Percentiles rank a stretch among this genome's conserved stretches.
These are phyloP conservation scores for Pyrus bretschneideri DNA, from an alignment of 306 rosid genomes.

Conservation along the genomic window DNA sequence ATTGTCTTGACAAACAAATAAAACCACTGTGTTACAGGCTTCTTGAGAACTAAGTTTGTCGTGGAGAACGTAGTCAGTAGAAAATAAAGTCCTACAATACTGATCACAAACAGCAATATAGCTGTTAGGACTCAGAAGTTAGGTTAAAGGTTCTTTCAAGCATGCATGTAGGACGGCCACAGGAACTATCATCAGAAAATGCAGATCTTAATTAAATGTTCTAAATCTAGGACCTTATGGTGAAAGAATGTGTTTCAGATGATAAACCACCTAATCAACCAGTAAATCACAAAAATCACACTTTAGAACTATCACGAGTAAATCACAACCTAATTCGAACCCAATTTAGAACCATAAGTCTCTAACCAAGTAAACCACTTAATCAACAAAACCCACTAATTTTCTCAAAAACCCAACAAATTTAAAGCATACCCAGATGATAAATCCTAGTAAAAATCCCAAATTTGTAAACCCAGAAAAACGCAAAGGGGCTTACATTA, in stretches of 20 bases:
- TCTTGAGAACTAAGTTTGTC: background rate
- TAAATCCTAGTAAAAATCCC: constrained; percentile 1
- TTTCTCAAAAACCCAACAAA: constrained; percentile 18
- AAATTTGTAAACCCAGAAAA: constrained; percentile 5
- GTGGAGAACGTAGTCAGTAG: background rate
- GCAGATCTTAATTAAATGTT: background rate
- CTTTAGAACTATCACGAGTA: no score
- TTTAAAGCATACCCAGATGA: constrained; percentile 18
- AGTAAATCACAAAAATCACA: no score
- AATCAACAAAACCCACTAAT: constrained; percentile 24
- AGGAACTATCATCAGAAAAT: background rate
- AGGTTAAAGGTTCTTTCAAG: background rate
- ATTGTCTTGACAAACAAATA: background rate
- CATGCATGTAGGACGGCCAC: background rate
- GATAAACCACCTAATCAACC: no score
- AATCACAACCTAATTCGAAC: constrained; percentile 4
- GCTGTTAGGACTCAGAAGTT: background rate
- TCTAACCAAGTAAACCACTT: constrained; percentile 9
- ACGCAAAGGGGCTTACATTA: constrained; percentile 48
- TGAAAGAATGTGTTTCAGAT: no score
- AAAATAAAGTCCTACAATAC: background rate
- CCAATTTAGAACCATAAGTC: background rate
- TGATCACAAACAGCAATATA: background rate
- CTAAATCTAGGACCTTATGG: no score
- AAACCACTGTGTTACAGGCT: background rate